Base-by-base conservation (phyloP, 139 green algal species). In the Choricystis sp. region DNA sequence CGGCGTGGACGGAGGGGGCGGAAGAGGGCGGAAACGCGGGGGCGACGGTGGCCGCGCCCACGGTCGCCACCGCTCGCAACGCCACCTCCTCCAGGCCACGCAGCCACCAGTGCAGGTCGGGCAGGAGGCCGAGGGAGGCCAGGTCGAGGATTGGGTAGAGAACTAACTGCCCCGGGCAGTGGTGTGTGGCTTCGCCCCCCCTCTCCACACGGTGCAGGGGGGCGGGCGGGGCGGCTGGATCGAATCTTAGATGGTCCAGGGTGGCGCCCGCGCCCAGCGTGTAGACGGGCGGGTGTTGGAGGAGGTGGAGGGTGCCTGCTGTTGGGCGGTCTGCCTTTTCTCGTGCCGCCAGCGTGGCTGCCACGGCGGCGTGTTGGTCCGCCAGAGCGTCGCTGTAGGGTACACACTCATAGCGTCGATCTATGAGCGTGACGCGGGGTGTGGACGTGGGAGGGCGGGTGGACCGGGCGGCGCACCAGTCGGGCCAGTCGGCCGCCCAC, bases 51-150 rank as follows among this genome's bases (percentile, higher is more conserved):
- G 40, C 9, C 40, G 40, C 40, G 40, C 9, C 9, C 40, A 16
- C 9, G 9, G 16, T 9, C 40, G 40, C 40, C 5, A 23, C 63
- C 1, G 57, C 80, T 76, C 68, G 62, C 56, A 83, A 79, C 27
- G 75, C 63, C 5, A 83, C 76, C 57, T 83, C 70, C 59, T 85
- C 79, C 19, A 85, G 68, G 48, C 31, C 61, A 25, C 83, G 71
- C 60, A 93, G 66, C 70, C 92, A 92, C 79, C 77, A 87, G 73
- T 93, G 86, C 62, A 94, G 69, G 69, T 94, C 86, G 25, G 49
- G 60, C 40, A 66, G 30, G 59, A 81, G 64, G 0, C 61, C 25
- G 23, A 22, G 40, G 25, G 31, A 59, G 31, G 59, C 56, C 49
- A 91, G 70, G 70, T 92, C 76, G 29, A 94, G 49, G 22, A 92